Base-by-base conservation (phyloP, 2,329 filamentous ascomycete genomes). In the Lachnellula suecica region DNA sequence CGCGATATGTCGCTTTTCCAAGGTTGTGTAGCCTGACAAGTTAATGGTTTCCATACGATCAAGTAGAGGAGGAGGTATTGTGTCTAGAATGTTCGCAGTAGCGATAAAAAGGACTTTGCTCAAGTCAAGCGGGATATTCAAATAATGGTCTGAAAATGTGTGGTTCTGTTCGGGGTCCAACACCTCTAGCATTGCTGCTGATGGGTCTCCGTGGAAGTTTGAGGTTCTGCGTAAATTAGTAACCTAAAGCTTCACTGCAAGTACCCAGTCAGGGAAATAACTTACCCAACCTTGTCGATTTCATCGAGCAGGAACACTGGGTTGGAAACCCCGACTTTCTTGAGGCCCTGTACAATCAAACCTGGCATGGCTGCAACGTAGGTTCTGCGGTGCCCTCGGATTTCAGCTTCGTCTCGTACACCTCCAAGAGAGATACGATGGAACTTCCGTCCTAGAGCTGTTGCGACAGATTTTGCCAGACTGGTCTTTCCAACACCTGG, bases 331-430 rank as follows among this genome's bases (percentile, higher is more conserved):
- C 92, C 93, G 27, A 95, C 93, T 74, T 97, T 99, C 74, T 94
- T 92, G 50, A 99, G 70, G 0, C 93, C 94, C 68, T 91, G 92
- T 25, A 97, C 92, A 53, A 99, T 88, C 50, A 97, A 78, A 49
- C 94, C 94, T 9, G 94, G 94, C 93, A 99, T 97, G n/a, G 94
- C 94, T 20, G 94, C 94, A 53, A 99, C 94, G 67, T 99, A 99
- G 0, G 94, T 99, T 62, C 94, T 82, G 51, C 94, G 83, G 71
- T 99, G 94, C 9, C 94, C 94, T 54, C 94, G 84, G 54, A 99
- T 97, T 73, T 99, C 94, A 15, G 94, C 94, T 70, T 99, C 94
- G 65, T 99, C 94, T 49, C 94, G 81, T 3, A 99, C 93, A 62
- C 94, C 94, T 55, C 94, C 94, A 4, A 99, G 84, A 3, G 94